Conservation (phyloP, 495 filamentous ascomycete species). For the Jackrogersella multiformis region DNA sequence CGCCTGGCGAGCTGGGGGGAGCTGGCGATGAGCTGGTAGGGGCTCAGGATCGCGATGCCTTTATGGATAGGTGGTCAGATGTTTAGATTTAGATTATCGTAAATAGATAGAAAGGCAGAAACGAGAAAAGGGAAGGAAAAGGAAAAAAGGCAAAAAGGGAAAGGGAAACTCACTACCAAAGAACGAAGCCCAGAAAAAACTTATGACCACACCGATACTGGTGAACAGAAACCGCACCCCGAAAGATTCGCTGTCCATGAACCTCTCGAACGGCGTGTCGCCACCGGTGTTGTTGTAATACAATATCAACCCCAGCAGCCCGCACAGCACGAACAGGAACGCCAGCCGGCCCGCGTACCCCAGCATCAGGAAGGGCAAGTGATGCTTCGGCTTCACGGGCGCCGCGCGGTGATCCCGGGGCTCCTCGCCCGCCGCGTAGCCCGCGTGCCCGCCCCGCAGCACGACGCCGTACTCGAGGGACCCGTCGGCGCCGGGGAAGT, state of each 20-base stretch:
- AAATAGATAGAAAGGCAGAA: neutral
- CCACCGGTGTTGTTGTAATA: constrained; percentile 53
- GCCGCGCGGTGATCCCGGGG: constrained; percentile 16
- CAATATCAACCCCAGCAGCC: constrained; percentile 50
- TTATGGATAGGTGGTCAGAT: constrained; percentile 3
- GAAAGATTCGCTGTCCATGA: constrained; percentile 56
- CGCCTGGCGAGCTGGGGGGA: constrained; percentile 38
- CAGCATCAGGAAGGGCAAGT: constrained; percentile 50
- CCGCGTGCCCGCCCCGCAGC: constrained; percentile 18
- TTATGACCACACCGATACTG: constrained; percentile 51
- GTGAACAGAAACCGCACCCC: constrained; percentile 59
- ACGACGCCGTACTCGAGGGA: constrained; percentile 49
- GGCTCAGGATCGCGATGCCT: constrained; percentile 40
- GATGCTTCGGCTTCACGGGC: constrained; percentile 28
- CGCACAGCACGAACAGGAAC: constrained; percentile 49
- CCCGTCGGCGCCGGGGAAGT: constrained; percentile 45
- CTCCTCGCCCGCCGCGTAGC: constrained; percentile 7
- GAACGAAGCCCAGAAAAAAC: constrained; percentile 53
- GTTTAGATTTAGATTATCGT: neutral
- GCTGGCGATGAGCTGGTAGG: constrained; percentile 45
- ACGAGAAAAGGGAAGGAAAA: neutral
- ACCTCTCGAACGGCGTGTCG: constrained; percentile 54
- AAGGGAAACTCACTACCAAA: constrained; percentile 45
- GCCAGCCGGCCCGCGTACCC: constrained; percentile 39
- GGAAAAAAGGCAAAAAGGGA: neutral